Conservation (phyloP, 768 basidiomycete genomes). For the Leccinum boreale region DNA sequence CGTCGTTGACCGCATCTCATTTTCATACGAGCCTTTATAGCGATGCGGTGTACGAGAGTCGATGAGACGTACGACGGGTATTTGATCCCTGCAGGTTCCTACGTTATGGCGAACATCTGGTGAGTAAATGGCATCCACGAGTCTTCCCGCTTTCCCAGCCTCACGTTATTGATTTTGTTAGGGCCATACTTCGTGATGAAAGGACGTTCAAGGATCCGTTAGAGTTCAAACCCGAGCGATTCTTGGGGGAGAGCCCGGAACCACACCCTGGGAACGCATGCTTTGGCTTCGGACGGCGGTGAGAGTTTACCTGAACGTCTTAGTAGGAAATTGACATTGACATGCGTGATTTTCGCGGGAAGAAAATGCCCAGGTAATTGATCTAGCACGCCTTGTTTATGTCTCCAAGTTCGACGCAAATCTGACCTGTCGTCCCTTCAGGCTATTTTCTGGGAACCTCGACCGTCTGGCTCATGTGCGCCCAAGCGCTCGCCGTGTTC, state of each 20-base stretch:
- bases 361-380: neutral
- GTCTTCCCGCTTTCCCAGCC: neutral
- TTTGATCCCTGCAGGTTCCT: slow-evolving; percentile 17
- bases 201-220: slow-evolving; percentile 13
- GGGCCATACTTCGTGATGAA: slow-evolving; percentile 21
- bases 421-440: too few relatives aligned
- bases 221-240: slow-evolving; percentile 24
- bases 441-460: slow-evolving; percentile 22
- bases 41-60: slow-evolving; percentile 2
- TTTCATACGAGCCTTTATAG: neutral
- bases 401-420: neutral
- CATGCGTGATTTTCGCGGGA: neutral
- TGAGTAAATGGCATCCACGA: neutral
- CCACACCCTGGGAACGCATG: slow-evolving; percentile 10
- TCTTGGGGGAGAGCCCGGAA: slow-evolving; percentile 18
- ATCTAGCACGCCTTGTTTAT: neutral
- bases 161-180: neutral
- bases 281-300: slow-evolving; percentile 25
- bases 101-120: slow-evolving; percentile 20
- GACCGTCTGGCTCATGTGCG: slow-evolving; percentile 24
- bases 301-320: neutral
- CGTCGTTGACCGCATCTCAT: neutral
- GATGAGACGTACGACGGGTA: slow-evolving; percentile 23
- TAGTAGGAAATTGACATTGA: neutral
- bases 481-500: slow-evolving; percentile 41